Evolutionary conservation across 495 filamentous ascomycete species (phyloP), one percentile per base, ranked within the genome.

Genomic region (Aspergillus sclerotioniger): DNA sequence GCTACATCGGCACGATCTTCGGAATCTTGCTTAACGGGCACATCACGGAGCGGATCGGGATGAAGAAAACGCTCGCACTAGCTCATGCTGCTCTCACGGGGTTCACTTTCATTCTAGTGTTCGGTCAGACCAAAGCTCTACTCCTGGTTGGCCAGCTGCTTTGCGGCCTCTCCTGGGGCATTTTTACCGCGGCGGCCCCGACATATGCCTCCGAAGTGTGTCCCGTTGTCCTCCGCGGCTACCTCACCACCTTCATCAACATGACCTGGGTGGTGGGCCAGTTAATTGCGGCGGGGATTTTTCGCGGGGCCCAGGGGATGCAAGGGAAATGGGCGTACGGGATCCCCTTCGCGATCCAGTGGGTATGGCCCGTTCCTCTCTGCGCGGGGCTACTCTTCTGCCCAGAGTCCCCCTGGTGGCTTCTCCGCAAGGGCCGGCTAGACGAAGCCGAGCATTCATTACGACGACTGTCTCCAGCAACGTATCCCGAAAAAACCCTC

Each of bases 371-470:
- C 0, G 63, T 87, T 5, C 89, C 89, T 3, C 76, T 92, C 6
- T 80, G 86, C 45, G 72, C 90, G 54, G 86, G 82, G 33, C 82
- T 89, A 56, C 75, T 75, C 47, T 80, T 88, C 25, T 86, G 87
- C 0, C 89, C 89, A 4, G 89, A 92, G 69, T 84, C 79, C 1
- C 89, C 89, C 0, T 91, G 87, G 88, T 91, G 88, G 88, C 79
- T 90, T 16, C 86, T 91, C 48, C 82, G 89, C 8, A 85, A 81
- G 62, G 87, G 85, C 5, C 79, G 80, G 20, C 72, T 81, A 16
- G 82, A 86, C 8, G 80, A 87, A 35, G 89, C 89, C 3, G 88
- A 87, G 64, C 69, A 71, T 13, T 74, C 86, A 5, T 73, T 92
- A 25, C 75, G 81, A 17, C 86, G 88, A 8, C 71, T 92, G 45